Evolutionary conservation across 202 grass and related monocot species (phyloP), one percentile per base, ranked within the genome.

Genomic region (Panicum hallii): DNA sequence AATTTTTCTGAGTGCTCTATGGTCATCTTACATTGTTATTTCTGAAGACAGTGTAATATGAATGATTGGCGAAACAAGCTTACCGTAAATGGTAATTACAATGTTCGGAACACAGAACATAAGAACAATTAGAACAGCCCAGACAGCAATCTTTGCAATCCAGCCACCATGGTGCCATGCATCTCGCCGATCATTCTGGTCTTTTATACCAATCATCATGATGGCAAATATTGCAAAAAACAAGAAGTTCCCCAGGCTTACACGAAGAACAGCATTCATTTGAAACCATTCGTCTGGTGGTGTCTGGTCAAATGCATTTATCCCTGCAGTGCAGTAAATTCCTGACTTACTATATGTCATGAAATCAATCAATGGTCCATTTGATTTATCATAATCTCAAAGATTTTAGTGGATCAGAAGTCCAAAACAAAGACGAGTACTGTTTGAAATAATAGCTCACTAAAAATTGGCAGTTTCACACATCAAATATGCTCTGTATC

Each of bases 31-130:
- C 34, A 88, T 58, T 56, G 41, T 30, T 68, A 58, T 41, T 50
- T 23, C 30, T 28, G 23, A 79, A 67, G 5, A 79, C 22, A 72
- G 26, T 4, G 14, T 46, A 60, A 79, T 58, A 67, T 72, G 14
- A 63, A 87, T 62, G 74, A 53, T 69, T 36, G 47, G 32, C 0
- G 53, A 83, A 77, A 87, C 52, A 7, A 85, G 58, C 67, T 56
- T 83, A 98, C 95, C 89, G 26, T 98, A 98, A 72, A 98, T 83
- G 81, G 85, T 93, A 80, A 92, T 79, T n/a, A 98, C 81, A 60
- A 95, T 44, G 70, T 98, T 98, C 4, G 95, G 95, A 28, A 95
- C 77, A 82, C 91, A 98, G 79, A 98, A 98, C 93, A 98, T 98
- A 67, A 95, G 91, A 82, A 87, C 64, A 87, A 93, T 81, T 17